phyloP scores from a whole-genome alignment of 257 asterid species.

The Verbena officinalis region DNA sequence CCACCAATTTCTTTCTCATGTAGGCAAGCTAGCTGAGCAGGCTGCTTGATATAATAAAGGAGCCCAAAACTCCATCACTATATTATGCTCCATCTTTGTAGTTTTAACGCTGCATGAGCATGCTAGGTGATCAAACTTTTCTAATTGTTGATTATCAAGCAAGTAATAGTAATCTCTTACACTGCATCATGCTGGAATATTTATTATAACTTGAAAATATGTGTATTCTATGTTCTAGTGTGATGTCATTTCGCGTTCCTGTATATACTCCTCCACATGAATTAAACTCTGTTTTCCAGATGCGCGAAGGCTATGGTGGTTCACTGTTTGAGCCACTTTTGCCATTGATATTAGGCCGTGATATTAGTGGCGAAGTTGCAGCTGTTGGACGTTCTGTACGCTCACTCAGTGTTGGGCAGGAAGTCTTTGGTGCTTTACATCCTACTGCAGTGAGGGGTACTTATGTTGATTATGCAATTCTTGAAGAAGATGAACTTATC shows the following conservation, averaged over 20 bases:
- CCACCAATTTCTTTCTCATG: too few species aligned
- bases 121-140: neutral
- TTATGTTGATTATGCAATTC: constrained; percentile 87
- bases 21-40: neutral
- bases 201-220: neutral
- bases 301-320: constrained; percentile 96
- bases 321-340: constrained; percentile 80
- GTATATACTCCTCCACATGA: constrained; percentile 9
- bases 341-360: constrained; percentile 94
- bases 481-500: constrained; percentile 78
- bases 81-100: neutral
- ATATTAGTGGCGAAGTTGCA: constrained; percentile 94
- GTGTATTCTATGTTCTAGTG: neutral
- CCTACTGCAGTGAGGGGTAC: constrained; percentile 99
- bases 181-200: neutral
- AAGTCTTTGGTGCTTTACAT: constrained; percentile 96
- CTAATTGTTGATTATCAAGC: neutral
- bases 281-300: constrained; percentile 50
- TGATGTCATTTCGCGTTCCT: constrained; percentile 1
- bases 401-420: constrained; percentile 77
- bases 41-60: constrained; percentile 4
- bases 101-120: neutral
- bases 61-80: constrained; percentile 1
- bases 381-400: constrained; percentile 76
- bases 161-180: neutral